Evolutionary conservation across 768 basidiomycete species (phyloP).

Genomic region (Heimioporus sp.): DNA sequence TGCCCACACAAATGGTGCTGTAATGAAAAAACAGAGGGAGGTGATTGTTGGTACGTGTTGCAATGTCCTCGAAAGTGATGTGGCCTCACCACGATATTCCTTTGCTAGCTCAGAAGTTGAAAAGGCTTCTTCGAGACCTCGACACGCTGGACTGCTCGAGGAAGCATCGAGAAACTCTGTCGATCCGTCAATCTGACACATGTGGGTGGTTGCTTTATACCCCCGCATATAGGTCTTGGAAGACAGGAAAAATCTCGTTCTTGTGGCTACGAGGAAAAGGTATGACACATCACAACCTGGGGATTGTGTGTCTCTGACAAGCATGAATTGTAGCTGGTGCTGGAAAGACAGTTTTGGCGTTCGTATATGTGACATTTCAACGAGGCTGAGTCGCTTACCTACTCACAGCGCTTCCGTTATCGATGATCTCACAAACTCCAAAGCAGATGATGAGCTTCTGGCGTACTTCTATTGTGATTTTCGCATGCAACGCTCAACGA

Average conservation of each 20-base stretch:
- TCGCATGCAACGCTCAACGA: conserved; percentile 1
- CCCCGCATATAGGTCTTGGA: conserved; percentile 7
- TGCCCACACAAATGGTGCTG: too few species aligned
- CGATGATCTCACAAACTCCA: background rate
- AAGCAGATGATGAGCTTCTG: background rate
- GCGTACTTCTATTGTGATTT: conserved; percentile 27
- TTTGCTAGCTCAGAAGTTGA: background rate
- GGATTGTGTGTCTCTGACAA: background rate
- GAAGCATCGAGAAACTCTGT: background rate
- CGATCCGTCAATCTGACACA: conserved; percentile 1
- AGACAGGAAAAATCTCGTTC: background rate
- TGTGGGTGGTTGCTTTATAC: conserved; percentile 12
- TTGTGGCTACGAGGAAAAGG: conserved; percentile 20
- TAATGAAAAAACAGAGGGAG: background rate
- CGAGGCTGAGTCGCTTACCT: too few species aligned
- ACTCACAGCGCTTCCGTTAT: background rate
- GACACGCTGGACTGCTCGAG: background rate
- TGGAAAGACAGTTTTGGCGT: conserved; percentile 1
- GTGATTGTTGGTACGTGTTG: conserved; percentile 1
- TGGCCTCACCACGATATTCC: background rate
- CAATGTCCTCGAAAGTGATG: rapidly evolving
- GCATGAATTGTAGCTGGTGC: background rate
- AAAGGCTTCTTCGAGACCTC: background rate
- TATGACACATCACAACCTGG: background rate
- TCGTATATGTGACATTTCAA: background rate